Conservation (phyloP, 179 eudicot species). For the Vitellaria paradoxa region DNA sequence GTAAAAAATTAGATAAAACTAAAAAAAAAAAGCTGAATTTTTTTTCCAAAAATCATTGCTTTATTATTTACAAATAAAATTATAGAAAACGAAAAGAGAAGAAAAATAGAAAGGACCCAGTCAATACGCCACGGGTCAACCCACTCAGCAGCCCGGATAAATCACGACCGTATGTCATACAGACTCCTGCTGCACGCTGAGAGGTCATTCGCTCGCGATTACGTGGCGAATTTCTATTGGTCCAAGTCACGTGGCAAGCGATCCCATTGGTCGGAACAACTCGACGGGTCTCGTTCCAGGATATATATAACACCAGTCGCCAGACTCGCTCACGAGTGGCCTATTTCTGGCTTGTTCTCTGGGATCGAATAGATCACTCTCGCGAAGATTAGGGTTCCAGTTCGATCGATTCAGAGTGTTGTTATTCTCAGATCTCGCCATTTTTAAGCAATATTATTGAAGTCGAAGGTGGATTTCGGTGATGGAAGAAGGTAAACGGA, state of each 20-base stretch:
- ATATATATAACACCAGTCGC: constrained; percentile 6
- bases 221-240: constrained; percentile 33
- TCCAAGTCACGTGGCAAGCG: constrained; percentile 21
- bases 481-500: constrained; percentile 45
- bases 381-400: neutral
- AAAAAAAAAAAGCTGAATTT: too few relatives aligned
- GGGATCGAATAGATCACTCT: neutral
- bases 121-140: neutral
- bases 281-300: constrained; percentile 13
- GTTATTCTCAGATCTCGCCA: constrained; percentile 5
- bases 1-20: too few relatives aligned
- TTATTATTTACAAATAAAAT: neutral
- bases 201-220: neutral
- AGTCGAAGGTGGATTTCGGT: neutral
- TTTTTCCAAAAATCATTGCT: too few relatives aligned
- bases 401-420: too few relatives aligned
- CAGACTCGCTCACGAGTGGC: neutral
- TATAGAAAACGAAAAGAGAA: neutral
- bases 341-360: neutral
- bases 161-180: neutral
- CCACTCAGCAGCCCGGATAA: neutral
- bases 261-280: constrained; percentile 41
- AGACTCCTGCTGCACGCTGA: neutral
- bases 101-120: neutral
- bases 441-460: neutral